Base-by-base conservation (phyloP, 1,284 basidiomycete genomes). In the Ceratobasidium sp. region DNA sequence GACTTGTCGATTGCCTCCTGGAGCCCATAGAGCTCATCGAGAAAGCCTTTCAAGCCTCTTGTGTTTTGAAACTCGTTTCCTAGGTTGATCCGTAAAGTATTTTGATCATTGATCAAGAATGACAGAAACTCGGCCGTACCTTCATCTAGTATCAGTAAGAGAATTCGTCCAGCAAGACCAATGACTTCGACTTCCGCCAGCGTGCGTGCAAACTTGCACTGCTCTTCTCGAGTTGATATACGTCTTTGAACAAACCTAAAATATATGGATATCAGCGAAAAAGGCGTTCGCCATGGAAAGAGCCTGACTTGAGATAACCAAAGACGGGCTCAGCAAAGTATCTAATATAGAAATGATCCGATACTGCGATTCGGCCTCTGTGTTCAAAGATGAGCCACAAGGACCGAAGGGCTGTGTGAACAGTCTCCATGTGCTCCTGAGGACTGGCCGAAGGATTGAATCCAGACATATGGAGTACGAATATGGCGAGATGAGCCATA, bases 321-420 rank as follows among this genome's bases (percentile, higher is more conserved):
- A 27, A 58, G 0, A 58, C 6, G 4, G 54, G 27, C 8, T 9
- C 31, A 8, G 29, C 29, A 14, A 34, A 3, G 16, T 19, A 27
- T 58, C 54, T 31, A 13, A 58, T 37, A 16, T 19, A 4, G 14
- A 14, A 34, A 37, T 58, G 54, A 34, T 58, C 54, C 14, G 27
- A 9, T 19, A 19, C 54, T 2, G 31, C 29, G 7, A 58, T 58
- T 5, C 16, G 4, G n/a, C 54, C 29, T 31, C 31, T 9, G 16
- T 48, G 46, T 34, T 58, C 54, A 16, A 58, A 58, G 19, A 58
- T 58, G 2, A 58, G 31, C 54, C 54, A 58, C 13, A 58, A 31
- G 13, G 16, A 58, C 8, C 31, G 54, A 58, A 58, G 13, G 31
- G 29, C 29, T 9, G 29, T 34, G 7, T 58, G 54, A 3, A 34